Conservation (phyloP, 2,329 filamentous ascomycete species). For the Coleophoma cylindrospora region DNA sequence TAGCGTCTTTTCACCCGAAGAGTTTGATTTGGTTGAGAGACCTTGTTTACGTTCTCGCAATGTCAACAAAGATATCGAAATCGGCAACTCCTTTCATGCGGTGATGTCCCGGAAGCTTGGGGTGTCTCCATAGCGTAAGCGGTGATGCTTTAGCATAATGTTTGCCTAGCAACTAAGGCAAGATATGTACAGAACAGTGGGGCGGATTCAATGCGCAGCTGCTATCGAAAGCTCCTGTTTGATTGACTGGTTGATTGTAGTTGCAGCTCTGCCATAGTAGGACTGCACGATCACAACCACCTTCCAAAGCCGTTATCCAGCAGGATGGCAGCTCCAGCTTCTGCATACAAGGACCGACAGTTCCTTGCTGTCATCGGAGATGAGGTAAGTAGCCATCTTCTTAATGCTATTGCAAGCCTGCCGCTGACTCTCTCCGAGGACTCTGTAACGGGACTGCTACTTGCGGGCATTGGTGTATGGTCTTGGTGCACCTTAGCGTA, state of each 20-base stretch:
- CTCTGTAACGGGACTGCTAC: conserved; percentile 90
- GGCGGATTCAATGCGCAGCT: too few species aligned
- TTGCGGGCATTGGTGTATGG: conserved; percentile 89
- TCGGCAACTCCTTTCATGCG: too few species aligned
- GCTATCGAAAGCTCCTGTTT: too few species aligned
- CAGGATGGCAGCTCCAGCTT: conserved; percentile 53
- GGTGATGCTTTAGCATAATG: too few species aligned
- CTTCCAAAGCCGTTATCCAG: conserved; percentile 4
- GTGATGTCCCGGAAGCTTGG: too few species aligned
- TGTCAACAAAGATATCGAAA: too few species aligned
- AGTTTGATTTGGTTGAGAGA: not conserved
- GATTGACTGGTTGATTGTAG: not conserved
- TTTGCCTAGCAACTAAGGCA: too few species aligned
- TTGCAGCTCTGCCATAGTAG: conserved; percentile 1
- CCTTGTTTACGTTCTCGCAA: not conserved
- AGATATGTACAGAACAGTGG: too few species aligned
- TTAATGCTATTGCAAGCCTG: conserved; percentile 4
- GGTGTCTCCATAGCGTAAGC: too few species aligned
- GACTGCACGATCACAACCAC: not conserved
- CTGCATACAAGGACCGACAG: conserved; percentile 76
- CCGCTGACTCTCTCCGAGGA: conserved; percentile 52
- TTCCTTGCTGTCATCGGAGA: conserved; percentile 98
- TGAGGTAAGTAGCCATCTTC: conserved; percentile 54
- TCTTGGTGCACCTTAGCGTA: too few species aligned
- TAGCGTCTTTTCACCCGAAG: not conserved